These are phyloP conservation scores for Alternaria alternata DNA, from an alignment of 2,329 filamentous ascomycete genomes.

Conservation along the genomic window DNA sequence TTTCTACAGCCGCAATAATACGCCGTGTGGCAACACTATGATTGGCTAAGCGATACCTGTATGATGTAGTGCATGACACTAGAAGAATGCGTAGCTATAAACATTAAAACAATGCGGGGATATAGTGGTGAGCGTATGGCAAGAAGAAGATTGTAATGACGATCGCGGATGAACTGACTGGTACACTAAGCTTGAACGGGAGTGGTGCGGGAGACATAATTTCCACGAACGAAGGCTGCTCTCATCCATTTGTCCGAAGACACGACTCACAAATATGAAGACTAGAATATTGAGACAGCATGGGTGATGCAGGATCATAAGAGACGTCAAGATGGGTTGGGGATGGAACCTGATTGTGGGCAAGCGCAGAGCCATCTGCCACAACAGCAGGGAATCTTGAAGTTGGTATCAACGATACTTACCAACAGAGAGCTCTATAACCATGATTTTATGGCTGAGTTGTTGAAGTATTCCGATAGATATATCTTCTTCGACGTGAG, in stretches of 20 bases:
- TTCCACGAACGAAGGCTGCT: neutral
- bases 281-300: neutral
- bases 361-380: too few species aligned
- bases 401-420: neutral
- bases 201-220: neutral
- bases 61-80: neutral
- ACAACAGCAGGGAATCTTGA: too few species aligned
- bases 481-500: too few species aligned
- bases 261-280: neutral
- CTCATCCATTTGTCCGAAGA: neutral
- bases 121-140: neutral
- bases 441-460: too few species aligned
- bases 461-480: too few species aligned
- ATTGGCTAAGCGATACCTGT: neutral
- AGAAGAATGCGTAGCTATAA: neutral
- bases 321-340: neutral
- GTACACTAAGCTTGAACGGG: neutral
- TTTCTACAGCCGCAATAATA: neutral
- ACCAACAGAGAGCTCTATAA: neutral
- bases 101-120: neutral
- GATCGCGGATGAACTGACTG: neutral
- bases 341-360: neutral
- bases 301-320: neutral
- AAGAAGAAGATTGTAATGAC: slow-evolving; percentile 1
- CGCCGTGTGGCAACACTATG: neutral